Percentiles rank a stretch among this genome's conserved stretches.
Conservation (phyloP, 352 stramenopile genomes). For the Pythium aristosporum region DNA sequence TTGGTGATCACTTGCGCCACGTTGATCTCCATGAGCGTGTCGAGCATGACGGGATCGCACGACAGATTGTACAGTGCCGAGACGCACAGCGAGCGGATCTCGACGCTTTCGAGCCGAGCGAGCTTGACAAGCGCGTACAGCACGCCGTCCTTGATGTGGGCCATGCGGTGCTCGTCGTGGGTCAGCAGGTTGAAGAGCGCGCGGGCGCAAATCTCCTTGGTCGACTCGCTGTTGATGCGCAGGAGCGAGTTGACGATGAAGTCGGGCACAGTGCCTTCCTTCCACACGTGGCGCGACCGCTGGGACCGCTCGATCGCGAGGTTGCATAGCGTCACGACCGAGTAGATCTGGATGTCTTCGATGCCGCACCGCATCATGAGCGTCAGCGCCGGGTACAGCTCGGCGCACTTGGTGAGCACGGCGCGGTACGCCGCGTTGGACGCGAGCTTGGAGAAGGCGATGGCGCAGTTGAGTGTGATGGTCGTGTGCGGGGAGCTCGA, state of each 20-base stretch:
- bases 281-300: slow-evolving; percentile 74
- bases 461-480: slow-evolving; percentile 74
- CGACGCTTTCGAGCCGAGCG: slow-evolving; percentile 73
- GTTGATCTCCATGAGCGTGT: slow-evolving; percentile 83
- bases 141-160: slow-evolving; percentile 85
- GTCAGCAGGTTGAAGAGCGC: slow-evolving; percentile 87
- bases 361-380: slow-evolving; percentile 89
- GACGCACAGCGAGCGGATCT: slow-evolving; percentile 80
- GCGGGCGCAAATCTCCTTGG: slow-evolving; percentile 85
- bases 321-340: slow-evolving; percentile 84
- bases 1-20: slow-evolving; percentile 84
- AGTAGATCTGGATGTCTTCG: slow-evolving; percentile 89
- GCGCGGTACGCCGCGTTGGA: slow-evolving; percentile 52
- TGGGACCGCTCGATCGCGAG: slow-evolving; percentile 67
- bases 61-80: slow-evolving; percentile 84
- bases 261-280: slow-evolving; percentile 83
- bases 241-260: slow-evolving; percentile 90
- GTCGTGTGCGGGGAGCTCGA: slow-evolving; percentile 56
- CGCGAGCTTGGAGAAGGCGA: slow-evolving; percentile 76
- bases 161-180: slow-evolving; percentile 73
- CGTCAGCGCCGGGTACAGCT: slow-evolving; percentile 75
- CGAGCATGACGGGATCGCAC: slow-evolving; percentile 64
- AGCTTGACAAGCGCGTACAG: slow-evolving; percentile 89
- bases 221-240: slow-evolving; percentile 87
- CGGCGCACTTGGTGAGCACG: slow-evolving; percentile 60